Evolutionary conservation across 352 stramenopile species (phyloP).

Genomic region (Phytophthora multivora): DNA sequence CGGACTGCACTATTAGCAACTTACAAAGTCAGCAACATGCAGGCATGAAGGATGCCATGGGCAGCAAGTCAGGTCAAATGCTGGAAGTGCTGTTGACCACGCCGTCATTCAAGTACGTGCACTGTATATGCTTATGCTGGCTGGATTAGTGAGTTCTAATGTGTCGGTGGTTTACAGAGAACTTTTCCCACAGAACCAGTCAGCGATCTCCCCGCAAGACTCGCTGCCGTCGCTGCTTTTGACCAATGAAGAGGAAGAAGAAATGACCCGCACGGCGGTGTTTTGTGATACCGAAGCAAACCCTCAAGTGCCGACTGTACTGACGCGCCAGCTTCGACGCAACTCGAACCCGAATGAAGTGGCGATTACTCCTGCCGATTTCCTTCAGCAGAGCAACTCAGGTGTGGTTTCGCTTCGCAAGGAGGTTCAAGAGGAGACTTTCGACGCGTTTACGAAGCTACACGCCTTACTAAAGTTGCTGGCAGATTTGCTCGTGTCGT

Average conservation of each 20-base stretch:
- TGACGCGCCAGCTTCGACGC: constrained; percentile 56
- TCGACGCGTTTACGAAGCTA: constrained; percentile 76
- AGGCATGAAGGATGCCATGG: constrained; percentile 87
- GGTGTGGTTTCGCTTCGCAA: constrained; percentile 73
- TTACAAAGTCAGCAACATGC: constrained; percentile 80
- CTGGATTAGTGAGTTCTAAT: constrained; percentile 4
- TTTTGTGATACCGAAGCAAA: constrained; percentile 76
- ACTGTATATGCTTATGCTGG: neutral
- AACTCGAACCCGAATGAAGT: constrained; percentile 50
- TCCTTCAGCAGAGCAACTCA: constrained; percentile 73
- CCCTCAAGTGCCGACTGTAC: constrained; percentile 62
- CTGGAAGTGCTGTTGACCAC: constrained; percentile 81
- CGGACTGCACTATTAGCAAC: constrained; percentile 86
- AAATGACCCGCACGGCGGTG: constrained; percentile 71
- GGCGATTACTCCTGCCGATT: constrained; percentile 65
- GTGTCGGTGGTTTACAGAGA: constrained; percentile 34
- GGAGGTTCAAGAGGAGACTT: constrained; percentile 60
- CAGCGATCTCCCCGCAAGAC: constrained; percentile 39
- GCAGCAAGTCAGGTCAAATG: constrained; percentile 86
- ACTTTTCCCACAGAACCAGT: constrained; percentile 54
- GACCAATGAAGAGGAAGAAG: constrained; percentile 72
- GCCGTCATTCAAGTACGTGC: constrained; percentile 78
- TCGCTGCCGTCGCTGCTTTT: constrained; percentile 56
- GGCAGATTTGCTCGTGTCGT: constrained; percentile 83
- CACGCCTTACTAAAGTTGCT: constrained; percentile 83